phyloP scores from a whole-genome alignment of 108 stramenopile genomes.

The Stephanodiscus triporus region DNA sequence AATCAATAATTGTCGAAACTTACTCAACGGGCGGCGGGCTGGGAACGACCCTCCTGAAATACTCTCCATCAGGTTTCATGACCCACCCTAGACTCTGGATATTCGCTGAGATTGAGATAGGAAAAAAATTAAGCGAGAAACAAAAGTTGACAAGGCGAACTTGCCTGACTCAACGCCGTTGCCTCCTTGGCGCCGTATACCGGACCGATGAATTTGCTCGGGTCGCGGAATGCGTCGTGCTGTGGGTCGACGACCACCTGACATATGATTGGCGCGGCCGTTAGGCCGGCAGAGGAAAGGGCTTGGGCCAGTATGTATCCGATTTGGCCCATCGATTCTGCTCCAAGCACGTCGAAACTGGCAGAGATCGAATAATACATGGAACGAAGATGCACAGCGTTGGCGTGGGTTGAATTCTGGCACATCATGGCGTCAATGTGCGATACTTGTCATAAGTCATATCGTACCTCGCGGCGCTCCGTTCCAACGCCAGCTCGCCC shows the following conservation, averaged over 20 bases:
- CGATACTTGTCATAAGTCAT: neutral
- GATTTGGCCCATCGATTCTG: conserved; percentile 85
- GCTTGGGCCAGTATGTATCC: conserved; percentile 84
- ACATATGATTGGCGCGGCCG: conserved; percentile 69
- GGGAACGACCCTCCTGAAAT: conserved; percentile 82
- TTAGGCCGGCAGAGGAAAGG: conserved; percentile 54
- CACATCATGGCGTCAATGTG: neutral
- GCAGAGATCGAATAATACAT: neutral
- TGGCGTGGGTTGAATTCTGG: neutral
- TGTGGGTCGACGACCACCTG: conserved; percentile 78
- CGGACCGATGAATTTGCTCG: conserved; percentile 81
- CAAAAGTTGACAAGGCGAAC: too few relatives aligned
- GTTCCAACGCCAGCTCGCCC: conserved; percentile 81
- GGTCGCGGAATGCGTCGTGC: conserved; percentile 74
- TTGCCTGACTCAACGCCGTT: conserved; percentile 70
- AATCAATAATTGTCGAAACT: conserved; percentile 8
- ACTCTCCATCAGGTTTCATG: conserved; percentile 85
- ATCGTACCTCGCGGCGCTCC: conserved; percentile 68
- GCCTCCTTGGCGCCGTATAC: conserved; percentile 87
- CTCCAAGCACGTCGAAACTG: conserved; percentile 68
- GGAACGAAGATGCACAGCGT: neutral
- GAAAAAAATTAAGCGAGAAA: too few relatives aligned
- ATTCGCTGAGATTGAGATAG: too few relatives aligned
- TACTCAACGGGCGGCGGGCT: conserved; percentile 73
- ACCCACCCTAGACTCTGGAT: conserved; percentile 79